phyloP scores from a whole-genome alignment of 257 asterid genomes.

The Solanum habrochaites region DNA sequence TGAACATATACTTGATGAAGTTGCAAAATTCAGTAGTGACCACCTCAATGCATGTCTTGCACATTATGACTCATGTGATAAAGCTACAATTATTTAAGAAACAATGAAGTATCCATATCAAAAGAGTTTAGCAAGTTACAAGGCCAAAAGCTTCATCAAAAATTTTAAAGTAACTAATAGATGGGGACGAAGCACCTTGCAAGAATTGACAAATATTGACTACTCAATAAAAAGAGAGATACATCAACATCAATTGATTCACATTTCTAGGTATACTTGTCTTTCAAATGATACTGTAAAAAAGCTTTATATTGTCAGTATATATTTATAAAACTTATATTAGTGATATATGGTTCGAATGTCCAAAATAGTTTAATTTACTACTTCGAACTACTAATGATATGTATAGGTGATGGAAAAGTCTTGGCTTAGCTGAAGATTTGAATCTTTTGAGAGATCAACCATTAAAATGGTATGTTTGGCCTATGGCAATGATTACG shows the following conservation, averaged over 20 bases:
- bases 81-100: background rate
- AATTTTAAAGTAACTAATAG: background rate
- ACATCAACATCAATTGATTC: slow-evolving; percentile 16
- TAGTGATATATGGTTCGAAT: too few species aligned
- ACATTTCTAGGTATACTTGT: slow-evolving; percentile 18
- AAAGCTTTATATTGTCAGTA: too few species aligned
- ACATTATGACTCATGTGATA: background rate
- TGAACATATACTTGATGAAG: slow-evolving; percentile 33
- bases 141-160: background rate
- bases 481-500: slow-evolving; percentile 10
- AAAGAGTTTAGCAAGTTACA: slow-evolving; percentile 17
- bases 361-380: too few species aligned
- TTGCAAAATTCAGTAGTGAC: slow-evolving; percentile 17
- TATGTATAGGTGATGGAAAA: slow-evolving; percentile 37
- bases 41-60: background rate
- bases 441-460: slow-evolving; percentile 23
- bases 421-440: slow-evolving; percentile 13
- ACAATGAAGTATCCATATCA: slow-evolving; percentile 32
- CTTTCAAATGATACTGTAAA: too few species aligned
- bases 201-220: slow-evolving; percentile 22
- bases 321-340: too few species aligned
- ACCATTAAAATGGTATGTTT: slow-evolving; percentile 27
- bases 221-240: background rate
- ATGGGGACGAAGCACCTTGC: slow-evolving; percentile 16
- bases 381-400: too few species aligned